A percentile compares a stretch with the other conserved stretches of the same genome.
Conservation (phyloP, 768 basidiomycete species). For the Lentinula guzmanii region DNA sequence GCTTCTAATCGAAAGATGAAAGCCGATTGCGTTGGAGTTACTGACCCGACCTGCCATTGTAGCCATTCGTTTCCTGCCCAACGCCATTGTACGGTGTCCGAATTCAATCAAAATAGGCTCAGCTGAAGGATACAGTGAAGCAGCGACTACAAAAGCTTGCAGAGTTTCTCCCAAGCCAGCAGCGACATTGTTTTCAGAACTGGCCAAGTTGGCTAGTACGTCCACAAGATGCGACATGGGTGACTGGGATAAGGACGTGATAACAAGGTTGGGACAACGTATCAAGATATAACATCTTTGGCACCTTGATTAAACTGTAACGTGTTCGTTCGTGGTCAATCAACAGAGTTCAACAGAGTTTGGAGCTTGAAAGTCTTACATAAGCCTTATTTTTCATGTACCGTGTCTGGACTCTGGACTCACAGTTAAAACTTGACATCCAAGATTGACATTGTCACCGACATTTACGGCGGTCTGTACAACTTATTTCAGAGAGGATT, state of each 20-base stretch:
- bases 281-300: neutral
- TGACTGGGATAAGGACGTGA: neutral
- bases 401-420: neutral
- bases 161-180: conserved; percentile 22
- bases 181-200: conserved; percentile 20
- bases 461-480: no score
- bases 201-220: conserved; percentile 3
- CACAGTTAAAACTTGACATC: neutral
- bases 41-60: conserved; percentile 27
- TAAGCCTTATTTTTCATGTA: neutral
- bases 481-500: no score
- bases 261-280: neutral
- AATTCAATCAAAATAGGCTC: conserved; percentile 28
- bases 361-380: neutral
- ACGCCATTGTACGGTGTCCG: conserved; percentile 25
- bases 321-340: neutral
- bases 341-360: no score
- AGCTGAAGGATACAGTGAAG: conserved; percentile 11
- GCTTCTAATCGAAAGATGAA: neutral
- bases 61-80: conserved; percentile 25
- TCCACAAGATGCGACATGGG: conserved; percentile 4
- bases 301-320: neutral
- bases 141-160: conserved; percentile 18
- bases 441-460: no score
- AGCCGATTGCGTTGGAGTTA: neutral